Percentiles rank a stretch among this genome's conserved stretches.
phyloP scores from a whole-genome alignment of 1,139 yeast species.

The Geotrichum citri-aurantii region DNA sequence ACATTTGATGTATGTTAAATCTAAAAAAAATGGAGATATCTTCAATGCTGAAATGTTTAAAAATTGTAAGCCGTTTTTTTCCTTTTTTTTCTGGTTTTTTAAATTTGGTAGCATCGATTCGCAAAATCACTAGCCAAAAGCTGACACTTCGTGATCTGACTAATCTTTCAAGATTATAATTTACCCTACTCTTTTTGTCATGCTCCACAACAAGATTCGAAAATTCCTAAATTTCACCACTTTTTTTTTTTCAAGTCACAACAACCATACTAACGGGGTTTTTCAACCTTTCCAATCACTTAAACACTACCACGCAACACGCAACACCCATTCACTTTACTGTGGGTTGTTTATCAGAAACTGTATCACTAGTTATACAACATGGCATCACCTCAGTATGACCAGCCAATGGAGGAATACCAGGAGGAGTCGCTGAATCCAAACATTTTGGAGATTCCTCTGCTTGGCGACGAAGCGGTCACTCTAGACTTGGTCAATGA shows the following conservation, averaged over 20 bases:
- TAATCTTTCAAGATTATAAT: background rate
- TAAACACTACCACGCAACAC: background rate
- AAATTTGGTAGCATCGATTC: no score
- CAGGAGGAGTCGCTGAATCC: slow-evolving; percentile 19
- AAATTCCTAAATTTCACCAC: slow-evolving; percentile 11
- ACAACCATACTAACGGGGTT: background rate
- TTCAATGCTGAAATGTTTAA: no score
- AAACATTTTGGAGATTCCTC: slow-evolving; percentile 39
- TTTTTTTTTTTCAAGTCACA: slow-evolving; percentile 1
- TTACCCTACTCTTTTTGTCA: background rate
- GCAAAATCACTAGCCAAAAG: background rate
- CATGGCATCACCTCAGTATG: slow-evolving; percentile 16
- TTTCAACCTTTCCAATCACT: background rate
- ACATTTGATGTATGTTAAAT: no score
- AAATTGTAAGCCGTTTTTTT: no score
- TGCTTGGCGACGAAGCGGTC: slow-evolving; percentile 37
- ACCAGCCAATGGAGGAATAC: slow-evolving; percentile 14
- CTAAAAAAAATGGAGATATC: no score
- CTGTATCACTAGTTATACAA: background rate
- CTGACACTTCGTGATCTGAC: background rate
- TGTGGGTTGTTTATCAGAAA: background rate
- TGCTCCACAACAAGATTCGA: background rate
- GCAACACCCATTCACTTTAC: background rate
- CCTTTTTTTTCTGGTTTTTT: no score
- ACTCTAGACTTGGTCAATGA: slow-evolving; percentile 51